phyloP scores from a whole-genome alignment of 2,329 filamentous ascomycete genomes.

The Colletotrichum sp. region DNA sequence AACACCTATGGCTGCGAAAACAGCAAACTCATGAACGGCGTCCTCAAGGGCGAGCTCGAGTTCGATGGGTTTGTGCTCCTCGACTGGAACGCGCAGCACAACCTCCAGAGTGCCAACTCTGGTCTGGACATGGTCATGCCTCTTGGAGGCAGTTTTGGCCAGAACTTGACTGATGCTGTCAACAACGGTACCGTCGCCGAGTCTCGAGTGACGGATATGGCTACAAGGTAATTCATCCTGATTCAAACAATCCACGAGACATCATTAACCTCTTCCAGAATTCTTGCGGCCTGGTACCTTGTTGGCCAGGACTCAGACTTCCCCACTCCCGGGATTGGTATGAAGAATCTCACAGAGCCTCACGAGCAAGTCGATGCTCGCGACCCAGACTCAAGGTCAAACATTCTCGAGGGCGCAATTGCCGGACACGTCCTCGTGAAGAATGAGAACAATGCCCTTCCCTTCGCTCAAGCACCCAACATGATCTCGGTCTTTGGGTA shows the following conservation, averaged over 20 bases:
- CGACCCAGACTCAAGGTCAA: slow-evolving; percentile 45
- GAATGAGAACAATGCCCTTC: slow-evolving; percentile 67
- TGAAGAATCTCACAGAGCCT: slow-evolving; percentile 64
- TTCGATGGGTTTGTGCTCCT: slow-evolving; percentile 41
- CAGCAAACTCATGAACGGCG: slow-evolving; percentile 68
- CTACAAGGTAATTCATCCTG: slow-evolving; percentile 35
- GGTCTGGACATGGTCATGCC: slow-evolving; percentile 79
- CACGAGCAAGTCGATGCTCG: slow-evolving; percentile 55
- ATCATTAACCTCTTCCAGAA: slow-evolving; percentile 50
- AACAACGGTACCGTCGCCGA: slow-evolving; percentile 62
- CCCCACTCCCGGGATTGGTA: slow-evolving; percentile 51
- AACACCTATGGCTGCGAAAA: slow-evolving; percentile 76
- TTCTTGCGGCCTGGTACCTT: slow-evolving; percentile 66
- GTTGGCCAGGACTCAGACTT: slow-evolving; percentile 56
- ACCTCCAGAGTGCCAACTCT: slow-evolving; percentile 64
- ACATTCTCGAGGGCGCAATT: slow-evolving; percentile 58
- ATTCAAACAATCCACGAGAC: neutral
- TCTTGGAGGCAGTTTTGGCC: slow-evolving; percentile 42
- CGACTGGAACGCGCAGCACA: slow-evolving; percentile 73
- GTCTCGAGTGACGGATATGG: slow-evolving; percentile 66
- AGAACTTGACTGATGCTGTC: slow-evolving; percentile 63
- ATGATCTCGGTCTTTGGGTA: slow-evolving; percentile 66
- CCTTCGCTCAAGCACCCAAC: slow-evolving; percentile 59
- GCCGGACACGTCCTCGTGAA: slow-evolving; percentile 79
- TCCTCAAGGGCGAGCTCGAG: slow-evolving; percentile 67